A percentile compares a stretch with the other conserved stretches of the same genome.
Conservation (phyloP, 2,329 filamentous ascomycete species). For the Scedosporium apiospermum region DNA sequence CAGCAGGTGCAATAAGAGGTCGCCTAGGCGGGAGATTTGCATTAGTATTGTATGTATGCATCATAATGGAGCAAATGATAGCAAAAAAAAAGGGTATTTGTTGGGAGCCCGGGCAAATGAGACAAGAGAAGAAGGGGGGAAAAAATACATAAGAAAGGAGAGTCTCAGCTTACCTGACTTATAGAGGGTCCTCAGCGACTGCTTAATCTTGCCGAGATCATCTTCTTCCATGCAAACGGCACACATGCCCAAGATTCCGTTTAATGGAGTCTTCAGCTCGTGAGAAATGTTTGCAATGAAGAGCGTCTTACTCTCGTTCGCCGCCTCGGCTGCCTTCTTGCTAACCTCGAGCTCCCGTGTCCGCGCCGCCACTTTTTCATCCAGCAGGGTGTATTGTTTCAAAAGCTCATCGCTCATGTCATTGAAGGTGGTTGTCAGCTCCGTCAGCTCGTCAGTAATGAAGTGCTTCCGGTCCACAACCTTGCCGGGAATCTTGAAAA, state of each 20-base stretch:
- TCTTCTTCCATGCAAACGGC: conserved; percentile 89
- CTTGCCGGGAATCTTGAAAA: conserved; percentile 77
- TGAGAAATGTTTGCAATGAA: conserved; percentile 93
- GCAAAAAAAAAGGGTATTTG: neutral
- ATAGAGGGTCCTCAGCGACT: conserved; percentile 79
- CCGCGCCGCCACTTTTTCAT: conserved; percentile 74
- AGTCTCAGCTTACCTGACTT: conserved; percentile 52
- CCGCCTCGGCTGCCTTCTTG: conserved; percentile 88
- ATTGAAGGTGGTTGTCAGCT: conserved; percentile 78
- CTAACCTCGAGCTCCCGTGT: conserved; percentile 79
- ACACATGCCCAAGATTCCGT: conserved; percentile 91
- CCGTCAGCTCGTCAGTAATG: conserved; percentile 76
- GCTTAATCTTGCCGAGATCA: conserved; percentile 66
- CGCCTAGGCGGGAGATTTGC: conserved; percentile 27
- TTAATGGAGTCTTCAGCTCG: conserved; percentile 86
- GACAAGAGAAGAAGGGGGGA: too few relatives aligned
- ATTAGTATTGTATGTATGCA: too few relatives aligned
- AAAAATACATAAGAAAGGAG: neutral
- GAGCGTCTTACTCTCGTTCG: conserved; percentile 92
- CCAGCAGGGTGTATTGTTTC: conserved; percentile 75
- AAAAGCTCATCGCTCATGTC: conserved; percentile 87
- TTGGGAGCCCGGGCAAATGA: neutral
- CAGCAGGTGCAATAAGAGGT: conserved; percentile 73
- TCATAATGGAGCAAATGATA: neutral
- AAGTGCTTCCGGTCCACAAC: conserved; percentile 67